Conservation (phyloP, 31 red algal genomes). For the Porphyra umbilicalis region DNA sequence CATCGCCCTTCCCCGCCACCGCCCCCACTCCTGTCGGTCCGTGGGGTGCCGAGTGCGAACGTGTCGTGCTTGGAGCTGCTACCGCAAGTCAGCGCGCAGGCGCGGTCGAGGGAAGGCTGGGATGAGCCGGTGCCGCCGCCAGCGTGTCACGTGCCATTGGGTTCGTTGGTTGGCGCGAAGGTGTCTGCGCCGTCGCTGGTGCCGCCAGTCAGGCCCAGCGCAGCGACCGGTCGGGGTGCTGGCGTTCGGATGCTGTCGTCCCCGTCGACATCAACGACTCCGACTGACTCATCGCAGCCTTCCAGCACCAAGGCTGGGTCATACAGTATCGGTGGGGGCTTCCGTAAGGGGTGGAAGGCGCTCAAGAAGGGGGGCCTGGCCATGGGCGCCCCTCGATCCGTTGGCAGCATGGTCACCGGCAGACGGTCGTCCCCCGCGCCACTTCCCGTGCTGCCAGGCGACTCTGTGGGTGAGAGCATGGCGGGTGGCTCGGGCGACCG, state of each 20-base stretch:
- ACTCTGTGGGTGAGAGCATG: not conserved
- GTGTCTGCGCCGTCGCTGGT: too few species aligned
- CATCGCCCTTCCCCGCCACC: not conserved
- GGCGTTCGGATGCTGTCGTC: too few species aligned
- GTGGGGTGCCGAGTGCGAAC: not conserved
- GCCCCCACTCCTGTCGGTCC: not conserved
- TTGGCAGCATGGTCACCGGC: not conserved
- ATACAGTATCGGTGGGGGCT: not conserved
- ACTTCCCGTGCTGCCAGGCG: not conserved
- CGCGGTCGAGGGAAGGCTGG: not conserved
- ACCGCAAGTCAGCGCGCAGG: not conserved
- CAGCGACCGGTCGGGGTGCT: too few species aligned
- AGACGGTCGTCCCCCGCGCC: not conserved
- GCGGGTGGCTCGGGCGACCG: not conserved
- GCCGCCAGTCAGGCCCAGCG: too few species aligned
- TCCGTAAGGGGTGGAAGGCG: not conserved
- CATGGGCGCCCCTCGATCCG: not conserved
- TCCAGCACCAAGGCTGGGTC: not conserved
- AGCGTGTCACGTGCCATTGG: not conserved
- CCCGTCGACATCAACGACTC: not conserved
- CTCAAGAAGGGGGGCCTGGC: not conserved
- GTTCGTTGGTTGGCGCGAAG: too few species aligned
- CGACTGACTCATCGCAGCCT: not conserved
- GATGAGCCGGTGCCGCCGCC: not conserved
- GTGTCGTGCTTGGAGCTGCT: not conserved